A percentile compares a stretch with the other conserved stretches of the same genome.
phyloP scores from a whole-genome alignment of 2,329 filamentous ascomycete genomes.

The Neurospora crassa region DNA sequence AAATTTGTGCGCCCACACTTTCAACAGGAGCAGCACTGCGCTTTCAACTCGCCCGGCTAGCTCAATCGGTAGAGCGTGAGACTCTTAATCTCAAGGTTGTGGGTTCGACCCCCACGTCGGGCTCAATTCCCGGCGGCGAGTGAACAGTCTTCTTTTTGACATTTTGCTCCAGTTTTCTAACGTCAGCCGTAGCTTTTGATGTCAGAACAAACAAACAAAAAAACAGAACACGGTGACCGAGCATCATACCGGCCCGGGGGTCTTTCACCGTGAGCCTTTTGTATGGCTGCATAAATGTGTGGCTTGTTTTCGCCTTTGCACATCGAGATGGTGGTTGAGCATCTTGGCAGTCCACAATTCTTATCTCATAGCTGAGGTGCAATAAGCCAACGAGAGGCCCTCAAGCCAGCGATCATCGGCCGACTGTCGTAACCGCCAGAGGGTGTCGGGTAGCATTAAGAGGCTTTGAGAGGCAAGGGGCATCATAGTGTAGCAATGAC shows the following conservation, averaged over 20 bases:
- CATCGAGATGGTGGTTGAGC: neutral
- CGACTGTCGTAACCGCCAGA: neutral
- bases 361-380: neutral
- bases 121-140: conserved; percentile 18
- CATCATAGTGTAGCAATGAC: neutral
- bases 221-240: neutral
- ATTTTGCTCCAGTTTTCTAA: conserved; percentile 1
- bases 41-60: conserved; percentile 39
- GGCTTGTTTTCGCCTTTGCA: neutral
- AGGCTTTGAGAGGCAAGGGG: neutral
- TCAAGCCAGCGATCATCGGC: neutral
- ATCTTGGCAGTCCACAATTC: neutral
- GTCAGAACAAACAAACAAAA: neutral
- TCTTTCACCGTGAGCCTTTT: neutral
- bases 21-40: neutral
- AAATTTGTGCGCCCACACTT: neutral
- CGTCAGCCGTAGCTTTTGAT: neutral
- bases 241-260: neutral
- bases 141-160: conserved; percentile 3
- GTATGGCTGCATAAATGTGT: neutral
- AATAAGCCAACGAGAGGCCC: neutral
- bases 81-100: conserved; percentile 42
- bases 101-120: conserved; percentile 10
- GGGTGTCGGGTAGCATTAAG: neutral
- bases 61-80: conserved; percentile 64